Percentiles rank a stretch among this genome's conserved stretches.
phyloP scores from a whole-genome alignment of 805 yeast species.

The Candida endomychidarum region DNA sequence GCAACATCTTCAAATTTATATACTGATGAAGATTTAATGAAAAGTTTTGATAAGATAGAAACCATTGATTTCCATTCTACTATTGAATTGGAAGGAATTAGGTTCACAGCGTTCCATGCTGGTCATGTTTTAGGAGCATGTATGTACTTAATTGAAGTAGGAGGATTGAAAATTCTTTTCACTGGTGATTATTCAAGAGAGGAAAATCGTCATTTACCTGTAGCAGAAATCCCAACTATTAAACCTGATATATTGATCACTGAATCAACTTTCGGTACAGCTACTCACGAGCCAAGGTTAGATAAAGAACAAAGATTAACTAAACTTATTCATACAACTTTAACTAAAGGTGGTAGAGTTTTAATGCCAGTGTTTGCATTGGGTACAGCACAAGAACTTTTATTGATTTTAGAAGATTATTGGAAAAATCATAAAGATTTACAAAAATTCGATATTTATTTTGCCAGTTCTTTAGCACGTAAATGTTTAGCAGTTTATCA shows the following conservation, averaged over 20 bases:
- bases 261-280: constrained; percentile 97
- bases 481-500: constrained; percentile 98
- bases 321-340: constrained; percentile 76
- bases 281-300: constrained; percentile 87
- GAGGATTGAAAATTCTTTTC: constrained; percentile 82
- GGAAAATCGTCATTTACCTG: constrained; percentile 89
- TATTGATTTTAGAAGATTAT: constrained; percentile 89
- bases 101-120: constrained; percentile 97
- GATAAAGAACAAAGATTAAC: constrained; percentile 85
- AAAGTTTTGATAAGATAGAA: constrained; percentile 86
- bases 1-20: constrained; percentile 54
- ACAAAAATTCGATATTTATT: constrained; percentile 78
- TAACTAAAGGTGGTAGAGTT: constrained; percentile 87
- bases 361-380: constrained; percentile 92
- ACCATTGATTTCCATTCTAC: constrained; percentile 96
- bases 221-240: constrained; percentile 89
- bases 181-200: constrained; percentile 98
- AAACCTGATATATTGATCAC: constrained; percentile 89
- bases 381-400: constrained; percentile 94
- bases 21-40: constrained; percentile 85
- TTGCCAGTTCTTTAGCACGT: constrained; percentile 90
- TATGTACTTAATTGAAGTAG: constrained; percentile 93
- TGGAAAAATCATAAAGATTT: constrained; percentile 86
- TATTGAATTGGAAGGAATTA: constrained; percentile 87
- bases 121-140: constrained; percentile 99